Evolutionary conservation across 2,329 filamentous ascomycete species (phyloP).

Genomic region (Stemphylium beticola): DNA sequence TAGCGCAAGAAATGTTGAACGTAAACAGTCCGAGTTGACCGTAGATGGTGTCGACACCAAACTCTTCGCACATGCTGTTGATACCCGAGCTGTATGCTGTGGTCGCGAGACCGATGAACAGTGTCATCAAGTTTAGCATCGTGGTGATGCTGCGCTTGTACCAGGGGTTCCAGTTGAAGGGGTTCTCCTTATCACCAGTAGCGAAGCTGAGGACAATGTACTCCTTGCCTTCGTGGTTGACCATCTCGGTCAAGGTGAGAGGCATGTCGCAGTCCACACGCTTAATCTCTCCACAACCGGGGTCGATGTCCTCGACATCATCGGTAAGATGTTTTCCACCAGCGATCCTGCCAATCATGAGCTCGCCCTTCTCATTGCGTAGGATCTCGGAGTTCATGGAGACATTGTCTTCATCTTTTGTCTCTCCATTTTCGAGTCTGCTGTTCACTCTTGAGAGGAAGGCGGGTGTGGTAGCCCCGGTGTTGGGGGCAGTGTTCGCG

Average conservation of each 20-base stretch:
- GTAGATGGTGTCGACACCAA: conserved; percentile 29
- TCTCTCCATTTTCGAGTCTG: conserved; percentile 10
- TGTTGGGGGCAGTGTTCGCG: conserved; percentile 19
- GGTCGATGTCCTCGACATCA: conserved; percentile 30
- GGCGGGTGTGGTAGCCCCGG: conserved; percentile 15
- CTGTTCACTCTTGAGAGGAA: conserved; percentile 23
- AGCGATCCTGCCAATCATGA: conserved; percentile 29
- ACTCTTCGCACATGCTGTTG: conserved; percentile 35
- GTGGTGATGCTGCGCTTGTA: conserved; percentile 38
- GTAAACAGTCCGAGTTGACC: conserved; percentile 36
- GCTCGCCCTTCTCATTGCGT: conserved; percentile 34
- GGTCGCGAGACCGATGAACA: conserved; percentile 36
- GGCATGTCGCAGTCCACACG: conserved; percentile 37
- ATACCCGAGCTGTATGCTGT: conserved; percentile 38
- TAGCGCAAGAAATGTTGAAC: conserved; percentile 36
- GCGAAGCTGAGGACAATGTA: conserved; percentile 36
- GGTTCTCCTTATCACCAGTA: conserved; percentile 34
- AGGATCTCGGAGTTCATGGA: conserved; percentile 23
- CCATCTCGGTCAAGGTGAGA: conserved; percentile 34
- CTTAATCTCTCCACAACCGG: conserved; percentile 33
- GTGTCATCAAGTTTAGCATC: conserved; percentile 37
- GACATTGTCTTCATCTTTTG: neutral
- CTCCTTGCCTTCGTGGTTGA: conserved; percentile 32
- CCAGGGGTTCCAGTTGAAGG: conserved; percentile 39
- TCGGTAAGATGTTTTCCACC: conserved; percentile 31